A percentile compares a stretch with the other conserved stretches of the same genome.
phyloP scores from a whole-genome alignment of 169 alveolate species.

The Plasmodium adleri region DNA sequence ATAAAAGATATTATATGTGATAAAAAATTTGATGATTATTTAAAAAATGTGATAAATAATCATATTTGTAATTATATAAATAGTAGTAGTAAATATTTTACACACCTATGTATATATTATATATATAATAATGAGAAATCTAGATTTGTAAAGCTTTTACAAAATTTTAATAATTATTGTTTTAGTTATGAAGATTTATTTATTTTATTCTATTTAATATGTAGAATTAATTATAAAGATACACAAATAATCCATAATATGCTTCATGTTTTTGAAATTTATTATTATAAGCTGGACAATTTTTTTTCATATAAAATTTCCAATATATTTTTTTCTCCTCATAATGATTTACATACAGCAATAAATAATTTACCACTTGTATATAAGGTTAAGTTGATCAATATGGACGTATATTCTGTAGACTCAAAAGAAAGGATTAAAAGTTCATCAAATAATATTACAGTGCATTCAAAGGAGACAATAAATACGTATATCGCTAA shows the following conservation, averaged over 20 bases:
- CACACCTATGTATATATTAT: slow-evolving; percentile 41
- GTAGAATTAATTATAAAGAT: slow-evolving; percentile 49
- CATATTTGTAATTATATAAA: slow-evolving; percentile 29
- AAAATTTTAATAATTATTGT: slow-evolving; percentile 19
- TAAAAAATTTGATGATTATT: slow-evolving; percentile 1
- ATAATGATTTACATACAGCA: slow-evolving; percentile 47
- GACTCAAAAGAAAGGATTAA: not conserved
- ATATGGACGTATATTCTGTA: slow-evolving; percentile 3
- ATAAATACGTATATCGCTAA: not conserved
- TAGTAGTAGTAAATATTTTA: slow-evolving; percentile 52
- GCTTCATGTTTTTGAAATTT: slow-evolving; percentile 36
- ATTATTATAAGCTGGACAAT: slow-evolving; percentile 46
- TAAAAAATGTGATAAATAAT: slow-evolving; percentile 23
- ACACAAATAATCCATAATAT: slow-evolving; percentile 8
- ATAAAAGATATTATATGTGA: slow-evolving; percentile 8
- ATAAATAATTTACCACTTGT: slow-evolving; percentile 42
- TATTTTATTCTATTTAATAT: slow-evolving; percentile 52
- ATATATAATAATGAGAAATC: slow-evolving; percentile 63
- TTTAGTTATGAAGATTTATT: slow-evolving; percentile 70
- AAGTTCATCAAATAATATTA: not conserved
- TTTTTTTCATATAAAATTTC: slow-evolving; percentile 43
- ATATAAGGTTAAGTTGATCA: slow-evolving; percentile 41
- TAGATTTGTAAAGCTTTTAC: slow-evolving; percentile 32
- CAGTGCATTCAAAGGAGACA: not conserved
- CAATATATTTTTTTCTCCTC: slow-evolving; percentile 37